Base-by-base conservation (phyloP, 2,329 filamentous ascomycete genomes). In the Samsoniella hepiali region DNA sequence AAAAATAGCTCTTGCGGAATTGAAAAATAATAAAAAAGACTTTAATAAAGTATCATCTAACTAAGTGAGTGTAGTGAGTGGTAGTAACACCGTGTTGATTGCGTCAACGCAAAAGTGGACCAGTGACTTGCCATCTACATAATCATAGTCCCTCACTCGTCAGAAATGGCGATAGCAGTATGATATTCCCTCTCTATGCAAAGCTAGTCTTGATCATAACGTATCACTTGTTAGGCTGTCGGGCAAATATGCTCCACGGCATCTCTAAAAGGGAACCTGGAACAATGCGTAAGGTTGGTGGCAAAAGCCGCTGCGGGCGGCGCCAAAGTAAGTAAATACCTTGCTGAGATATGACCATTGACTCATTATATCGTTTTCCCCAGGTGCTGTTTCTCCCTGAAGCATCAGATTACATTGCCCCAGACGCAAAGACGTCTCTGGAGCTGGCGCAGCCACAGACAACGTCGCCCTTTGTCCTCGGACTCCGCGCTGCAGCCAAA, bases 211-310 rank as follows among this genome's bases (percentile, higher is more conserved):
- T 45, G 6, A 5, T 22, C 22, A n/a, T 65, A 38, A 65, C 29
- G 6, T 38, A 22, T 34, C 3, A n/a, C 29, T 27, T 15, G n/a
- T 3, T 44, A 96, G 92, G 93, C 93, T 68, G 82, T 97, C 53
- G 93, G 93, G 40, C 94, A 97, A 77, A 86, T 97, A 76, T 93
- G 92, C 78, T 93, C 93, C 44, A 96, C 91, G 64, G 83, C 88
- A 65, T 90, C 85, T 67, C 87, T 95, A 80, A 77, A 84, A 67
- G 84, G 90, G 70, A 98, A 97, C 74, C 85, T 97, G 51, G 80
- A 84, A 57, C 90, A 94, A 75, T 96, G 92, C 75, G 85, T 88
- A 65, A 80, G 76, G 47, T 81, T 97, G 53, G 82, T 95, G 62
- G 81, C 81, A 64, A 90, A 89, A 73, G 93, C 94, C 42, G 87